Base-by-base conservation (phyloP, 2,329 filamentous ascomycete species). In the Pseudopithomyces chartarum region DNA sequence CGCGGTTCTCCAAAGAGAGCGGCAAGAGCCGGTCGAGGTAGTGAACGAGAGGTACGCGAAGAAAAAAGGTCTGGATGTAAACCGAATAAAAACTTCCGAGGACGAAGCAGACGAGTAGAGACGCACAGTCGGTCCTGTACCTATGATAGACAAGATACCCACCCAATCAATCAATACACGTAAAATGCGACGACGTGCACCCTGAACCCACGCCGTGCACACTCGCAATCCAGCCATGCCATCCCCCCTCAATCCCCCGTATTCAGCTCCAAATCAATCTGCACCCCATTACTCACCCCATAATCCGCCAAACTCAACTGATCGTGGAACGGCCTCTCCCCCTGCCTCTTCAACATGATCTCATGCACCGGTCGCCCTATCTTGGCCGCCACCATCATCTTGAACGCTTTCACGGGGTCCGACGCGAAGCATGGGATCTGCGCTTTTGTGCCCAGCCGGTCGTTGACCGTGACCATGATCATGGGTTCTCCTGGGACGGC, bases 381-480 rank as follows among this genome's bases (percentile, higher is more conserved):
- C 60, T 90, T 86, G 39, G 91, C 91, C 4, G 93, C 93, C 22
- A 97, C 92, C 82, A 96, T 89, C 45, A 92, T 88, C 79, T 97
- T 97, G 80, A 97, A 92, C 58, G 93, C 84, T 62, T 88, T 89
- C 63, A 97, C 88, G 7, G 88, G 88, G 78, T 98, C 94, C 2
- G 87, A 90, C 0, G 91, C 88, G 55, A 97, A 81, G 73, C 93
- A 97, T 0, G 94, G 94, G 61, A 98, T 95, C 51, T 91, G 90
- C 15, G 93, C 91, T 71, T 97, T 97, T n/a, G 94, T 97, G 12
- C 94, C 94, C 34, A 98, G 81, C n/a, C 94, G 86, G 76, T 98
- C 94, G 74, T 98, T 98, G 71, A 98, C 87, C 69, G 94, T 87
- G 17, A 98, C 93, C 50, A 96, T 86, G 64, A 98, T 97, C 90